Conservation (phyloP, 345 rosid genomes). For the Salix caprea region DNA sequence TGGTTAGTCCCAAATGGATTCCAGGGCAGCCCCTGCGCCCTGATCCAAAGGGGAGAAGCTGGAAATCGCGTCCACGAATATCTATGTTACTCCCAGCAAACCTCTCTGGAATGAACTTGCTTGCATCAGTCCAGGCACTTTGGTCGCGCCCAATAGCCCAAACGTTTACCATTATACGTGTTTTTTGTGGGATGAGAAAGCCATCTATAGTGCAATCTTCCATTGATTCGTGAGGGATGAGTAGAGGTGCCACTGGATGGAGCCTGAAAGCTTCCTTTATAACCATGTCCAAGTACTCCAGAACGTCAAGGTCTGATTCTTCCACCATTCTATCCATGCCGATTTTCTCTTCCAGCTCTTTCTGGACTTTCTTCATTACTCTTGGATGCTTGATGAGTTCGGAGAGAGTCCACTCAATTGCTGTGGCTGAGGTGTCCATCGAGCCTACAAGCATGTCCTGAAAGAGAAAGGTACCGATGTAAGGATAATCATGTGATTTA, state of each 20-base stretch:
- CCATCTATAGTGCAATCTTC: slow-evolving; percentile 33
- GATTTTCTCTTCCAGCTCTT: slow-evolving; percentile 31
- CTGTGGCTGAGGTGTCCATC: slow-evolving; percentile 23
- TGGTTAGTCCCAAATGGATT: slow-evolving; percentile 29
- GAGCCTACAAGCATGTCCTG: slow-evolving; percentile 23
- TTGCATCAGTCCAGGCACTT: slow-evolving; percentile 29
- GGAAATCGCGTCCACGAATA: slow-evolving; percentile 33
- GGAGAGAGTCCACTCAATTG: slow-evolving; percentile 20
- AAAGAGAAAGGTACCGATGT: not conserved
- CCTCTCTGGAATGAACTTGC: slow-evolving; percentile 41
- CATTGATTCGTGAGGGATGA: slow-evolving; percentile 28
- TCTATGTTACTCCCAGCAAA: slow-evolving; percentile 29
- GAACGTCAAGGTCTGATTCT: slow-evolving; percentile 37
- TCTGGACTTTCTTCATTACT: slow-evolving; percentile 32
- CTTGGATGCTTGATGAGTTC: slow-evolving; percentile 30
- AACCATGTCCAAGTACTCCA: slow-evolving; percentile 39
- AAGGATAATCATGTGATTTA: not conserved
- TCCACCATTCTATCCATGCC: slow-evolving; percentile 40
- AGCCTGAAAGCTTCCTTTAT: slow-evolving; percentile 44
- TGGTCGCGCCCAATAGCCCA: slow-evolving; percentile 48
- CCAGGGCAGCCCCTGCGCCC: slow-evolving; percentile 48
- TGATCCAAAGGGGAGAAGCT: slow-evolving; percentile 46
- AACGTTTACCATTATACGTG: slow-evolving; percentile 29
- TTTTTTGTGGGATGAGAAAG: slow-evolving; percentile 29
- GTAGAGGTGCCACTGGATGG: slow-evolving; percentile 40